These are phyloP conservation scores for Zygnema cylindricum DNA, from an alignment of 139 green algal genomes.

Conservation along the genomic window DNA sequence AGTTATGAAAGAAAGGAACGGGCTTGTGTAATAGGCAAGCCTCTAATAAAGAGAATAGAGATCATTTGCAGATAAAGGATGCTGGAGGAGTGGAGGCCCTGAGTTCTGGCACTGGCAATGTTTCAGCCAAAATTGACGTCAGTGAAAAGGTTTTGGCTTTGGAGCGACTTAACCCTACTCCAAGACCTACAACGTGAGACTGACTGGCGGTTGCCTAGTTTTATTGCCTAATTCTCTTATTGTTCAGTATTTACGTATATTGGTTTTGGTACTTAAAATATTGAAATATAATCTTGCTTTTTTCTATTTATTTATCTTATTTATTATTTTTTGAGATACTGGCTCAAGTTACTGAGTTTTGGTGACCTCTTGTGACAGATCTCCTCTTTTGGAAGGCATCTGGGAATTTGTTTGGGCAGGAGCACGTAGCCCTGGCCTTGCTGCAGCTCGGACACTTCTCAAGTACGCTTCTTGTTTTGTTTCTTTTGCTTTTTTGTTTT, in stretches of 20 bases:
- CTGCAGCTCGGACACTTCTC: slow-evolving; percentile 34
- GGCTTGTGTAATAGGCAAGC: background rate
- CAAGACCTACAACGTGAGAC: slow-evolving; percentile 57
- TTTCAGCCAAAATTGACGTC: slow-evolving; percentile 22
- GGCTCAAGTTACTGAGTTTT: background rate
- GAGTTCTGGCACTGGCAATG: slow-evolving; percentile 13
- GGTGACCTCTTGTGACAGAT: slow-evolving; percentile 11
- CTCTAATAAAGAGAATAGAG: background rate
- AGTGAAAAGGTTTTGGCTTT: slow-evolving; percentile 61
- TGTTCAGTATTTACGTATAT: too few relatives aligned
- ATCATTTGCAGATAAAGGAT: slow-evolving; percentile 54
- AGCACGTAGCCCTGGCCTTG: slow-evolving; percentile 41
- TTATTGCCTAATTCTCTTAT: too few relatives aligned
- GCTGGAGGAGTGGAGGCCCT: slow-evolving; percentile 49
- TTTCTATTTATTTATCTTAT: too few relatives aligned
- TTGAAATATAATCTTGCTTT: too few relatives aligned
- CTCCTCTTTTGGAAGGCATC: slow-evolving; percentile 46
- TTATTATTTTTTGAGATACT: too few relatives aligned
- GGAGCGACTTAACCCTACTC: slow-evolving; percentile 56
- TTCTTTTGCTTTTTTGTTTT: too few relatives aligned
- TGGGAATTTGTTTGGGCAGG: slow-evolving; percentile 57
- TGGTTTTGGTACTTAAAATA: too few relatives aligned
- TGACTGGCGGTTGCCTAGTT: too few relatives aligned
- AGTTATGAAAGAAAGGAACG: background rate
- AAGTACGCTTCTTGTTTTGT: slow-evolving; percentile 5